Base-by-base conservation (phyloP, 2,329 filamentous ascomycete species). In the Ophiostoma quercus region DNA sequence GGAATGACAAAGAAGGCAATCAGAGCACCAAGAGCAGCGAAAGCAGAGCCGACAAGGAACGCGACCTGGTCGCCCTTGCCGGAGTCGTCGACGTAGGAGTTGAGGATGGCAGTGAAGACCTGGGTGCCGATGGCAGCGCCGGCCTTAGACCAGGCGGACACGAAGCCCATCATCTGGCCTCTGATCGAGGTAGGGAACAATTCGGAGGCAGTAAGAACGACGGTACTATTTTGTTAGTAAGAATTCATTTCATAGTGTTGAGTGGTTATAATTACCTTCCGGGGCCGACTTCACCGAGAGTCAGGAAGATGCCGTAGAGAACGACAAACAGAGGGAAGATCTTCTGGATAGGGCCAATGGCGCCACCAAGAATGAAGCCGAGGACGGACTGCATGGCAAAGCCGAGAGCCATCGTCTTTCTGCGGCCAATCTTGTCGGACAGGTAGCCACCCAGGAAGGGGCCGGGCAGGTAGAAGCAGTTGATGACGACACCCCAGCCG, bases 241-340 rank as follows among this genome's bases (percentile, higher is more conserved):
- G 14, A 3, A 8, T 22, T 57, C 22, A 25, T 16, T 9, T 37
- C 1, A 22, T 3, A 12, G 14, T 9, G 14, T 16, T 62, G 1
- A 19, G 22, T 32, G 25, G 22, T 14, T 32, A 12, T 32, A 29
- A 57, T 39, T 22, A 65, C 62, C 62, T 66, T 25, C 83, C 70
- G 84, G 84, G 84, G 0, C 83, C 84, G 67, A 85, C 80, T 71
- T 85, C 82, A 0, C 83, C 82, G 0, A 84, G 74, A 0, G 80
- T 80, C 39, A 82, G 75, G 73, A 85, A 84, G 65, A 85, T 77
- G 0, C 83, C 83, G 69, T 84, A 85, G 12, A 85, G 75, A 3
- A 85, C 80, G 0, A 85, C 75, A 69, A 85, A 85, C 0, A 85
- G 78, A 0, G 83, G 81, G 41, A 84, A 82, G 1, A 85, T 75